These are phyloP conservation scores for Hydrangea macrophylla DNA, from an alignment of 148 eudicot species.

Conservation along the genomic window DNA sequence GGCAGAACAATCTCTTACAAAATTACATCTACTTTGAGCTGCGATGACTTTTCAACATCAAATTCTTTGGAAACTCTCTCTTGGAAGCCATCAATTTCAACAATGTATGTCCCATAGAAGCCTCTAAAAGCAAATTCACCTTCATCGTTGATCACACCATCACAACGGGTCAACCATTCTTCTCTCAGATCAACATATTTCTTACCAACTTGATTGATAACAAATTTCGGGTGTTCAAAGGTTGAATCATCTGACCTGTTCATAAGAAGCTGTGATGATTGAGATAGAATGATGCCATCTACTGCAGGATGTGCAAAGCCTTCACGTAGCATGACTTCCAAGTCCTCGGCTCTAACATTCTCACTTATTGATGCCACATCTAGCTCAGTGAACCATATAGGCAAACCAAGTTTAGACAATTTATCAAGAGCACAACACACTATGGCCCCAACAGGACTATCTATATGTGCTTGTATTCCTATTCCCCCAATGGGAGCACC, in stretches of 20 bases:
- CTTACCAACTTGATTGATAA: constrained; percentile 77
- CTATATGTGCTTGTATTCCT: constrained; percentile 91
- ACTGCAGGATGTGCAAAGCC: constrained; percentile 90
- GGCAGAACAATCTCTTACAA: no score
- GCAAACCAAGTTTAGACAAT: constrained; percentile 77
- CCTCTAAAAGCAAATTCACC: constrained; percentile 74
- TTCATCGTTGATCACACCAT: constrained; percentile 58
- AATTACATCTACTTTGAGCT: no score
- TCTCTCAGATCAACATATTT: constrained; percentile 54
- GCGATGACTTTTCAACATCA: constrained; percentile 68
- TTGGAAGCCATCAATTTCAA: constrained; percentile 40
- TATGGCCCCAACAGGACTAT: constrained; percentile 73
- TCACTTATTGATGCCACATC: constrained; percentile 84
- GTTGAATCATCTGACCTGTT: constrained; percentile 59
- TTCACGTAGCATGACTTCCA: constrained; percentile 92
- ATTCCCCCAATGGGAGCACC: constrained; percentile 90
- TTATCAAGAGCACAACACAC: constrained; percentile 76
- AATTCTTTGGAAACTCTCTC: constrained; percentile 55
- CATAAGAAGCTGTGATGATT: constrained; percentile 90
- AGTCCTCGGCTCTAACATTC: constrained; percentile 71
- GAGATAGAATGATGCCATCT: constrained; percentile 82
- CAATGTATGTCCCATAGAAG: constrained; percentile 73
- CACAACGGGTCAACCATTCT: constrained; percentile 63
- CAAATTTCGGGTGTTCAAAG: constrained; percentile 85
- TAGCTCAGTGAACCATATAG: constrained; percentile 92